Evolutionary conservation across 2,329 filamentous ascomycete genomes (phyloP).

Genomic region (Capronia epimyces): DNA sequence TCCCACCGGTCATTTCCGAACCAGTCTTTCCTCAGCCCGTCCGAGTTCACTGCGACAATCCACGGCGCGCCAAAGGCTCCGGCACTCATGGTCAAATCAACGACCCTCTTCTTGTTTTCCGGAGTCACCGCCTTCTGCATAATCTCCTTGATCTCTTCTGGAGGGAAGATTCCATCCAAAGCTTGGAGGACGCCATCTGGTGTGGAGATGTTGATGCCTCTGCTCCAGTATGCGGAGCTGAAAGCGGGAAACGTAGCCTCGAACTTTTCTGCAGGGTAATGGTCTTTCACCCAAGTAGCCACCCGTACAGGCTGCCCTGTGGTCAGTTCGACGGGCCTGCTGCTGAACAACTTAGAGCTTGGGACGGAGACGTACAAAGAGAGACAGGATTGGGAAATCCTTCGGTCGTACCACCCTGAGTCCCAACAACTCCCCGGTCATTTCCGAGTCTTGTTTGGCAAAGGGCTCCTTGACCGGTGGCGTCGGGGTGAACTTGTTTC

Average conservation of each 20-base stretch:
- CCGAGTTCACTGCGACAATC: constrained; percentile 18
- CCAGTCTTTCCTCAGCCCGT: constrained; percentile 18
- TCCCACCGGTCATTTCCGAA: constrained; percentile 24
- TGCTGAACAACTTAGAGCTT: not conserved
- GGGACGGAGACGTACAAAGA: constrained; percentile 15
- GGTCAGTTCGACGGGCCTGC: not conserved
- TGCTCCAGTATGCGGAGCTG: constrained; percentile 21
- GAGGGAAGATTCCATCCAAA: constrained; percentile 18
- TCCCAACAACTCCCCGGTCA: constrained; percentile 18
- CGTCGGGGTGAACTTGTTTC: constrained; percentile 15
- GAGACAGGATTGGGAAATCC: constrained; percentile 21
- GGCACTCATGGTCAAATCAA: constrained; percentile 18
- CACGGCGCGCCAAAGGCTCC: constrained; percentile 22
- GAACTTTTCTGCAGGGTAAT: constrained; percentile 23
- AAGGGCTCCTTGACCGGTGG: constrained; percentile 17
- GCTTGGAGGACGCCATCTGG: constrained; percentile 17
- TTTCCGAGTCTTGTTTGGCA: constrained; percentile 11
- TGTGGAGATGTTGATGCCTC: constrained; percentile 21
- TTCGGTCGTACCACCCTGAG: constrained; percentile 14
- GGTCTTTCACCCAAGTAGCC: constrained; percentile 22
- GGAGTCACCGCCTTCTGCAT: constrained; percentile 18
- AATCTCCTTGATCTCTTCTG: constrained; percentile 21
- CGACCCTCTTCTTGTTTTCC: constrained; percentile 20
- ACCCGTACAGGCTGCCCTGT: constrained; percentile 17
- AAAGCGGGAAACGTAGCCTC: constrained; percentile 20